Base-by-base conservation (phyloP, 257 asterid genomes). In the Plantago elongata region DNA sequence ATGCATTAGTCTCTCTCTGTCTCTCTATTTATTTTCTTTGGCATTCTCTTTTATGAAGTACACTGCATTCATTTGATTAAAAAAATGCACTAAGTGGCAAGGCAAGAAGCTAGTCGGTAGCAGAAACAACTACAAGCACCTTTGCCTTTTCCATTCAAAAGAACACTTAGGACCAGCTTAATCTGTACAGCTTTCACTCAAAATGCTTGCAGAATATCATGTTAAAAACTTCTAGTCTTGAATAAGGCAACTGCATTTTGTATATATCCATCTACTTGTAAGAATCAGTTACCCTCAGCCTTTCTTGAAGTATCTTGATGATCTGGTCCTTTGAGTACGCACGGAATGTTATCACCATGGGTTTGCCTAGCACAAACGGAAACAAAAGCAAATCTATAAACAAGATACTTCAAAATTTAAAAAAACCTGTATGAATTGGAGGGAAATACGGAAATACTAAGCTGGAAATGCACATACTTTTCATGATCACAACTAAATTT, bases 311-410 rank as follows among this genome's bases (percentile, higher is more conserved):
- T 77, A 94, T 90, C 57, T 61, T 67, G 67, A 85, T 77, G 74
- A 94, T 90, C 77, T 94, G 95, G 72, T 85, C 93, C 86, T 90
- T 90, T 77, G 95, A 79, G 77, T 94, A 94, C 44, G 99, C 90
- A 29, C 90, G 83, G 63, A 79, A 90, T 70, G 96, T 87, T 72
- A 94, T 80, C 54, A 94, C 96, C 72, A 66, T 63, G 58, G 99
- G 97, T 71, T 90, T 89, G 86, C 99, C 99, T 93, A 61, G 69
- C 49, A 73, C 60, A 69, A 62, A 57, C 47, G 37, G 27, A 22
- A 22, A 71, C 60, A 69, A 62, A 64, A 68, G 38, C 45, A 50
- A 50, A 46, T 50, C 40, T 1, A 34, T 34, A 43, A 38, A 55
- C 17, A 54, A 13, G 51, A 56, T 56, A 46, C 13, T 30, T 45